These are phyloP conservation scores for Pythium sukuiense DNA, from an alignment of 352 stramenopile genomes.

Conservation along the genomic window DNA sequence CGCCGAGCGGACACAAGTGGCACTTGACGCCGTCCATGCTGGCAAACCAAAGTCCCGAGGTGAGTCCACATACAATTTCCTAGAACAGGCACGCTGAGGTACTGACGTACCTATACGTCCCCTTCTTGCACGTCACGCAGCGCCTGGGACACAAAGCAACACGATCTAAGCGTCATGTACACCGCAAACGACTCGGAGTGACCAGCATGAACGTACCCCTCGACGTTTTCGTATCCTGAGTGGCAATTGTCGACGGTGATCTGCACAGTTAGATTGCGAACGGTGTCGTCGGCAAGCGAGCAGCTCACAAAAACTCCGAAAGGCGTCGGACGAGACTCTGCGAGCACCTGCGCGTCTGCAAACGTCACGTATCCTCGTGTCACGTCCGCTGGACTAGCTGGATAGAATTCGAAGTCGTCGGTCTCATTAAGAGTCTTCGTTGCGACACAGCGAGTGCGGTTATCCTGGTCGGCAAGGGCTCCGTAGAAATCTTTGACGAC, in stretches of 20 bases:
- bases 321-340: constrained; percentile 29
- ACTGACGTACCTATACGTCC: constrained; percentile 54
- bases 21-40: constrained; percentile 68
- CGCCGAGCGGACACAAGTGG: constrained; percentile 58
- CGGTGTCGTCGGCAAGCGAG: constrained; percentile 31
- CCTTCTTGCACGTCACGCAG: constrained; percentile 60
- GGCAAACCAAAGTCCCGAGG: constrained; percentile 5
- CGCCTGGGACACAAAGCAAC: constrained; percentile 24
- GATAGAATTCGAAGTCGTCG: constrained; percentile 49
- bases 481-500: constrained; percentile 63
- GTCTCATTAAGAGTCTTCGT: constrained; percentile 25
- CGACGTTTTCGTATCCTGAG: constrained; percentile 56
- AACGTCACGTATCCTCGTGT: constrained; percentile 55
- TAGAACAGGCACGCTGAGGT: too few species aligned
- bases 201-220: constrained; percentile 37
- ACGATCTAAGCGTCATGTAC: not conserved
- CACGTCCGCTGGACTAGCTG: constrained; percentile 29
- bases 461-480: constrained; percentile 50
- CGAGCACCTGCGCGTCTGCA: constrained; percentile 36
- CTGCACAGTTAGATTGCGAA: constrained; percentile 25
- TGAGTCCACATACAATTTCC: not conserved
- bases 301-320: constrained; percentile 54
- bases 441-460: constrained; percentile 35
- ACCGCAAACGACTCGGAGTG: not conserved
- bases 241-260: constrained; percentile 58